Percentiles rank a stretch among this genome's conserved stretches.
Evolutionary conservation across 768 basidiomycete species (phyloP).

Genomic region (Lactifluus piperatus): DNA sequence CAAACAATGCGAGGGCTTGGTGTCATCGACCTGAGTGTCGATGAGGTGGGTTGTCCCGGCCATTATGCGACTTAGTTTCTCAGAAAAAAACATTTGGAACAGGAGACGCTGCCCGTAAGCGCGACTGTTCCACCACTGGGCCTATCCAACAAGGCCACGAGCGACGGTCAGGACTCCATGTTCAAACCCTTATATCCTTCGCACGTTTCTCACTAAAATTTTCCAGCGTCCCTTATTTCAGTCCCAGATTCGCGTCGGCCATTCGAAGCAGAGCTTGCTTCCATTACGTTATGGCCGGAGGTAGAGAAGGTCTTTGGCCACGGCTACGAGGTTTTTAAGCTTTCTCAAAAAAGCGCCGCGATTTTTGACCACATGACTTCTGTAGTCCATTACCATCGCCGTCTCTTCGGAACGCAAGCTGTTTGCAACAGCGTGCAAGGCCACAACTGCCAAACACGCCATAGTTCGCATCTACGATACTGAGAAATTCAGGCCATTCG

Average conservation of each 20-base stretch:
- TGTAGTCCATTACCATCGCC: slow-evolving; percentile 70
- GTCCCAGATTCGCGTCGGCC: slow-evolving; percentile 36
- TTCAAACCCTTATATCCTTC: not conserved
- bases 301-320: slow-evolving; percentile 95
- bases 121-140: slow-evolving; percentile 93
- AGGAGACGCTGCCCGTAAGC: slow-evolving; percentile 59
- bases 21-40: slow-evolving; percentile 39
- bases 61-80: not conserved
- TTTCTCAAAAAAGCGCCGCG: not conserved
- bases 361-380: not conserved
- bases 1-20: slow-evolving; percentile 45
- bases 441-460: slow-evolving; percentile 83
- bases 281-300: slow-evolving; percentile 92
- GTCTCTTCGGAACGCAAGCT: slow-evolving; percentile 60
- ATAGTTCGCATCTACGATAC: slow-evolving; percentile 78
- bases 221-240: slow-evolving; percentile 21
- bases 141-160: slow-evolving; percentile 87
- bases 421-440: slow-evolving; percentile 86
- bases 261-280: slow-evolving; percentile 85
- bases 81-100: not conserved
- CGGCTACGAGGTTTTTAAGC: slow-evolving; percentile 73
- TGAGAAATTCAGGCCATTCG: slow-evolving; percentile 57
- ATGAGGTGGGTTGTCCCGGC: slow-evolving; percentile 35
- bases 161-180: slow-evolving; percentile 41
- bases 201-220: not conserved